These are phyloP conservation scores for Yarrowia phangngaensis DNA, from an alignment of 805 yeast genomes.

Conservation along the genomic window DNA sequence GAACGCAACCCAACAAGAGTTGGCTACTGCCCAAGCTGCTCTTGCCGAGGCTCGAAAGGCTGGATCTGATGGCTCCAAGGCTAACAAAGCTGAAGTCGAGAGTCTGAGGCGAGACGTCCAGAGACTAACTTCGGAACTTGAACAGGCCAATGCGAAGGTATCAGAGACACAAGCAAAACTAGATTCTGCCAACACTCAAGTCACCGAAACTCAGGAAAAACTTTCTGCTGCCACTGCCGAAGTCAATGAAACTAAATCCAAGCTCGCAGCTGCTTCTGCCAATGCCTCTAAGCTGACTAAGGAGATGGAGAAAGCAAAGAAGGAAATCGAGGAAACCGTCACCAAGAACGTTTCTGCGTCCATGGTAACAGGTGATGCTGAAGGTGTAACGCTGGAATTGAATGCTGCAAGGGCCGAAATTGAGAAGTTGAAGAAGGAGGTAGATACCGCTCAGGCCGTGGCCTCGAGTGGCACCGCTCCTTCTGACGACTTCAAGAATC, in stretches of 20 bases:
- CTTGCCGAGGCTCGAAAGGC: conserved; percentile 14
- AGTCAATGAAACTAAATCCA: conserved; percentile 24
- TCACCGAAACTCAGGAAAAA: conserved; percentile 34
- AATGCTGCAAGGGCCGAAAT: conserved; percentile 15
- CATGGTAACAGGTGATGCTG: too few relatives aligned
- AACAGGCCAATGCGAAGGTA: conserved; percentile 25
- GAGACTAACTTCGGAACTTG: background rate
- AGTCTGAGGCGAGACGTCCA: background rate
- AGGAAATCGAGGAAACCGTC: background rate
- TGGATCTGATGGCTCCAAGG: background rate
- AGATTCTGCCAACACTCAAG: conserved; percentile 16
- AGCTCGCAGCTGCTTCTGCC: conserved; percentile 26
- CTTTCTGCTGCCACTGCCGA: conserved; percentile 31
- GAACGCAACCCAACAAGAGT: conserved; percentile 3
- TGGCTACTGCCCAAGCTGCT: background rate
- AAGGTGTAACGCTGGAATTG: background rate
- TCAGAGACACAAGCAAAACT: conserved; percentile 27
- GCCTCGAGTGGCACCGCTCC: conserved; percentile 1
- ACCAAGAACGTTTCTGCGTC: background rate
- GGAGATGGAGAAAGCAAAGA: background rate
- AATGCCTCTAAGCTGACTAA: too few relatives aligned
- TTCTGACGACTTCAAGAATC: background rate
- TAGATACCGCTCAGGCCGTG: conserved; percentile 7
- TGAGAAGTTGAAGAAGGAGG: conserved; percentile 25
- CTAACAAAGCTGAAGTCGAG: background rate